Evolutionary conservation across 331 rosid genomes (phyloP), one percentile per base, ranked within the genome.

Genomic region (Quercus lobata): DNA sequence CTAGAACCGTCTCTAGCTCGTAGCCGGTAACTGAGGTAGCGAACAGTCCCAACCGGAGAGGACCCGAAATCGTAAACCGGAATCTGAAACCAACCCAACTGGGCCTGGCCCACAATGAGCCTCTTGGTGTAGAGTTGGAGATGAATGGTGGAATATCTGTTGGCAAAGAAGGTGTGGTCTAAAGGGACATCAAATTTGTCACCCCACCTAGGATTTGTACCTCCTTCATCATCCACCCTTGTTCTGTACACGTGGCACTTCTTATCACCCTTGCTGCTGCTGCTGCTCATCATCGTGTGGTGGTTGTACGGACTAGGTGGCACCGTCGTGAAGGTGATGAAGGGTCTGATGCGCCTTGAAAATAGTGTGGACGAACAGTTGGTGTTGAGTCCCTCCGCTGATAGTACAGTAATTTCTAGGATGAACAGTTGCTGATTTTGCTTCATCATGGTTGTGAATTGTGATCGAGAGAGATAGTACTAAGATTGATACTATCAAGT

Each of bases 11-110:
- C 92, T 74, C 72, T 78, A 3, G 80, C 86, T 80, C 92, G 83
- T 27, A 91, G 75, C 75, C 95, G 90, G 87, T 89, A 89, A 78
- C 91, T 91, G 77, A 91, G 63, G 84, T 72, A 35, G n/a, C 86
- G 82, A 8, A 78, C 73, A 0, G 86, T 65, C 9, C 86, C 77
- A 0, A 69, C 69, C 32, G 77, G 78, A 19, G 79, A 79, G 70
- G 80, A 53, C 63, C 86, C 86, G 32, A 91, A 80, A 82, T 91
- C 95, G 0, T 79, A 19, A 60, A 85, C 83, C 6, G 90, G 85
- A 76, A 91, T 84, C 57, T 82, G 86, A 54, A 91, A 91, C 84
- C 82, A 89, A 4, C 91, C 95, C 5, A 91, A 73, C 4, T 80
- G 80, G 4, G 60, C 73, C 76, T 75, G 83, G 15, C 95, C 91